Base-by-base conservation (phyloP, 192 early-diverging fungal species). In the Diversispora epigaea region DNA sequence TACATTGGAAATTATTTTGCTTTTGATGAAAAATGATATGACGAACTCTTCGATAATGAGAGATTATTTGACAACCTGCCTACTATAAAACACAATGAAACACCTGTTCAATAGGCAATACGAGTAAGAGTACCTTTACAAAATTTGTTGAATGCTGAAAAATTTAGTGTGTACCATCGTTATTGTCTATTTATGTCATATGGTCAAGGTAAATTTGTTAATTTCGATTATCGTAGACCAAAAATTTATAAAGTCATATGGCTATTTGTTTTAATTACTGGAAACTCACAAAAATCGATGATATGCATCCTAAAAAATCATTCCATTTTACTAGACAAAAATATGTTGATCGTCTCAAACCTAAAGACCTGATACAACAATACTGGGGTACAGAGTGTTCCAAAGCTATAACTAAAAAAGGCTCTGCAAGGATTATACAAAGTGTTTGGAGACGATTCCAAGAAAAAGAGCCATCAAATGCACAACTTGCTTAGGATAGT, bases 351-450 rank as follows among this genome's bases (percentile, higher is more conserved):
- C n/a, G 8, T 50, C 7, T 68, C 21, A 12, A 39, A 10, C 21
- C 47, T 14, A 2, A n/a, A 0, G 68, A 69, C 25, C 25, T 69
- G 68, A 69, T 54, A 6, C 19, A 54, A 22, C 17, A 52, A 40
- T 22, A 68, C 25, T 68, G 68, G 22, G 3, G 52, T 69, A 4
- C 47, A 10, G 50, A 39, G 25, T 69, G 68, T 55, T 0, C 22
- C 32, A 69, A 69, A 50, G 9, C 68, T 69, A 69, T 25, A 69
- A 3, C 68, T 69, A 5, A 4, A 39, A 49, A 69, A 52, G 49
- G 50, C 4, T 52, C n/a, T 25, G 50, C 68, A 25, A 69, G 49
- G 25, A 69, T 52, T 52, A 69, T 69, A 11, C 68, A 69, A 69
- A 22, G 22, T 22, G 25, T 6, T 17, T 69, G 9, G 0, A 22